phyloP scores from a whole-genome alignment of 2,329 filamentous ascomycete species.

The Ceratocystis alfenasii region DNA sequence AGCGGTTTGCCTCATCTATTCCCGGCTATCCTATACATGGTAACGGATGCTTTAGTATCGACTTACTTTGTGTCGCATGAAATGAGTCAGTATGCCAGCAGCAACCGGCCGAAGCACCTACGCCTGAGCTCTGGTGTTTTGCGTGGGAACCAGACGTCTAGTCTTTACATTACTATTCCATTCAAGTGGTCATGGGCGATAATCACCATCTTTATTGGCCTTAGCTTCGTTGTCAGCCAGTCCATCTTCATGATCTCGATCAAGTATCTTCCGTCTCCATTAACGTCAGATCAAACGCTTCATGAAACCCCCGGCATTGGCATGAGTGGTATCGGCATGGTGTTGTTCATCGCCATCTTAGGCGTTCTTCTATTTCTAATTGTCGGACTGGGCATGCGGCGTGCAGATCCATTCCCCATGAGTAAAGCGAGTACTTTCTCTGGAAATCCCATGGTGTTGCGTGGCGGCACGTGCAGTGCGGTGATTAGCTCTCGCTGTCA shows the following conservation, averaged over 20 bases:
- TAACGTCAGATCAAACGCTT: constrained; percentile 18
- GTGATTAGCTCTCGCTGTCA: constrained; percentile 42
- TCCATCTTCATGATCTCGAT: constrained; percentile 32
- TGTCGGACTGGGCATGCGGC: constrained; percentile 32
- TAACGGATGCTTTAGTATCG: constrained; percentile 37
- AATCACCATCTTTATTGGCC: constrained; percentile 33
- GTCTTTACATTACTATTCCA: constrained; percentile 41
- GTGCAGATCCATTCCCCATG: constrained; percentile 31
- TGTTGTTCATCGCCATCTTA: constrained; percentile 34
- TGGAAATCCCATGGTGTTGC: constrained; percentile 40
- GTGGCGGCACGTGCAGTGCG: constrained; percentile 39
- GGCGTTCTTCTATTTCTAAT: constrained; percentile 29
- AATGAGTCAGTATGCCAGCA: constrained; percentile 34
- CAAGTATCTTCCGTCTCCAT: constrained; percentile 25
- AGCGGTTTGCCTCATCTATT: constrained; percentile 39
- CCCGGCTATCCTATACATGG: constrained; percentile 37
- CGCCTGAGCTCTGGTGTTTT: constrained; percentile 38
- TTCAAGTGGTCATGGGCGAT: constrained; percentile 36
- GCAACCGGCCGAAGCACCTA: constrained; percentile 28
- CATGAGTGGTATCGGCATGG: constrained; percentile 35
- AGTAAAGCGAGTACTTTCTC: constrained; percentile 30
- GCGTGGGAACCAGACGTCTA: constrained; percentile 36
- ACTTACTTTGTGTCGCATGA: constrained; percentile 41
- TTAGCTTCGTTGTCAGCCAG: constrained; percentile 38
- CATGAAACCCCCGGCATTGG: constrained; percentile 30